phyloP scores from a whole-genome alignment of 2,329 filamentous ascomycete species.

The Hymenoscyphus infarciens region DNA sequence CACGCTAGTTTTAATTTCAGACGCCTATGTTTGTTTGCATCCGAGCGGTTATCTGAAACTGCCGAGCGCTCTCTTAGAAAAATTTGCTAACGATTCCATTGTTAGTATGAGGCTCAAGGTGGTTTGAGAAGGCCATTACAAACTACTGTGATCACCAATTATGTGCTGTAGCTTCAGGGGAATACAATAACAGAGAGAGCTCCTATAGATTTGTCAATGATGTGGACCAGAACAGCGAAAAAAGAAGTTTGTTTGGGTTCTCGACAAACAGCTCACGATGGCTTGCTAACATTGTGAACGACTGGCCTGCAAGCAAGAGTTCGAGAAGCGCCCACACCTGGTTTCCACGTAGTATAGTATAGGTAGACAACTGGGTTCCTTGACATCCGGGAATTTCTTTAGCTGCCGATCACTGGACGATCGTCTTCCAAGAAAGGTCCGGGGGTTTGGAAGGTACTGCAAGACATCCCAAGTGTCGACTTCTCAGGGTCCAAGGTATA shows the following conservation, averaged over 20 bases:
- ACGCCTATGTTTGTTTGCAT: neutral
- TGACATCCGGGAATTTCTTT: neutral
- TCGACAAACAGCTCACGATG: neutral
- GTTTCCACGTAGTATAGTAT: neutral
- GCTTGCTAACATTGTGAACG: neutral
- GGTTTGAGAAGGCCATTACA: neutral
- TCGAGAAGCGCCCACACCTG: neutral
- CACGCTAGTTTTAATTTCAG: neutral
- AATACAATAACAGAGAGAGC: neutral
- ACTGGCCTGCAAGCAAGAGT: neutral
- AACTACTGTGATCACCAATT: neutral
- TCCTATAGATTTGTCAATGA: neutral
- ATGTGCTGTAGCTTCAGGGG: neutral
- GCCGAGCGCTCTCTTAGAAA: neutral
- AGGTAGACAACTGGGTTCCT: neutral
- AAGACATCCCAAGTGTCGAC: neutral
- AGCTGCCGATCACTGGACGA: neutral
- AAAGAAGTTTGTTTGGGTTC: neutral
- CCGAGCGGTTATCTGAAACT: too few relatives aligned
- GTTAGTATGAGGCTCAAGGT: slow-evolving; percentile 2
- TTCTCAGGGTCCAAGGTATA: neutral
- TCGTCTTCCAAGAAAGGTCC: neutral
- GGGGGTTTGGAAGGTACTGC: too few relatives aligned
- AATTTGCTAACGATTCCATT: neutral
- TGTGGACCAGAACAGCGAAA: neutral